Conservation (phyloP, 1,139 yeast genomes). For the Suhomyces maxii region DNA sequence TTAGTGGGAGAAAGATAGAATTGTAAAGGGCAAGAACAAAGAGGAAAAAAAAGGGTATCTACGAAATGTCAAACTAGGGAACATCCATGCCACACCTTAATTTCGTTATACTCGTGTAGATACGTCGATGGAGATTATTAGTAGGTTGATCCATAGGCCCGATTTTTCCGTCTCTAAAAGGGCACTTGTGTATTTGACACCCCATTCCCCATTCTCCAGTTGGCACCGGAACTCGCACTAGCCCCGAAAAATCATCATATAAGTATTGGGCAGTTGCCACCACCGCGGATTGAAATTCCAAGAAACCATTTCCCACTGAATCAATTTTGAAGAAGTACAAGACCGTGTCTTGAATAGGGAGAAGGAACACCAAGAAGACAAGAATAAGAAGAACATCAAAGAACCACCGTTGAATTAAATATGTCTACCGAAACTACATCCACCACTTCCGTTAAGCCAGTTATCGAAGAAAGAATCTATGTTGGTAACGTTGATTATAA, state of each 20-base stretch:
- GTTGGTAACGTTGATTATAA: constrained; percentile 56
- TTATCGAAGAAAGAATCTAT: constrained; percentile 43
- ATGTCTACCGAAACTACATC: constrained; percentile 8
- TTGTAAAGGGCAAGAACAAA: too few relatives aligned
- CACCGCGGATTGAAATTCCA: background rate
- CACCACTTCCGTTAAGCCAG: constrained; percentile 20
- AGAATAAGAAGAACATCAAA: constrained; percentile 4
- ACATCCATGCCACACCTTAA: too few relatives aligned
- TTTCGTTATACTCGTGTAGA: too few relatives aligned
- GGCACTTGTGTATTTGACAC: background rate
- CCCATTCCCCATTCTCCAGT: background rate
- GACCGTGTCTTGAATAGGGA: constrained; percentile 9
- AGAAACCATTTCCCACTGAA: constrained; percentile 5
- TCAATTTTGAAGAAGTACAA: constrained; percentile 7
- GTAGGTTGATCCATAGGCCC: background rate
- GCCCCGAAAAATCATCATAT: constrained; percentile 10
- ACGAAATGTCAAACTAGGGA: too few relatives aligned
- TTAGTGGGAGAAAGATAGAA: too few relatives aligned
- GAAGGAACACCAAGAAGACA: constrained; percentile 8
- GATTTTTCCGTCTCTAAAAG: background rate
- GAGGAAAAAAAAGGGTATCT: too few relatives aligned
- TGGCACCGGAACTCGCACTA: background rate
- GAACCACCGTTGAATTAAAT: constrained; percentile 5
- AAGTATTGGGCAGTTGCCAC: constrained; percentile 8
- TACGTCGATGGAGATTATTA: too few relatives aligned